These are phyloP conservation scores for Epichloe scottii DNA, from an alignment of 2,329 filamentous ascomycete species.

Conservation along the genomic window DNA sequence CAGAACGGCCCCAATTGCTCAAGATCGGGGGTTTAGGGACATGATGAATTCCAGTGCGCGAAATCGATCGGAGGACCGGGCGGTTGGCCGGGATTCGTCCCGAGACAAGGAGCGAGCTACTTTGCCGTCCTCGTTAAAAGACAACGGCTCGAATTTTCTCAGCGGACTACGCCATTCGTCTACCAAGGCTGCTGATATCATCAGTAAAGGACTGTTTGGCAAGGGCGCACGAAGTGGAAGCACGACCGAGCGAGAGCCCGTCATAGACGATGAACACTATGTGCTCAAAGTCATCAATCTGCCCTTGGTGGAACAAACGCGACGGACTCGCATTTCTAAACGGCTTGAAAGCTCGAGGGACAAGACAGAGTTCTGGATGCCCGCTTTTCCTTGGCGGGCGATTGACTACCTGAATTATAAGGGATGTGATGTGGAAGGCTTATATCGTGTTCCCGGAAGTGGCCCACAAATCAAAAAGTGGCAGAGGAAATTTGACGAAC, in stretches of 20 bases:
- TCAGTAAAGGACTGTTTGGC: slow-evolving; percentile 72
- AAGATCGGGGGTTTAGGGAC: slow-evolving; percentile 55
- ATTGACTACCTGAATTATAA: slow-evolving; percentile 96
- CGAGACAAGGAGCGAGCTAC: slow-evolving; percentile 36
- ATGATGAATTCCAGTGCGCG: slow-evolving; percentile 53
- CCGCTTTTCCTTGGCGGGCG: slow-evolving; percentile 83
- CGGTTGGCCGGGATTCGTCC: slow-evolving; percentile 30
- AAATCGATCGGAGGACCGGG: slow-evolving; percentile 63
- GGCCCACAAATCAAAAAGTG: slow-evolving; percentile 85
- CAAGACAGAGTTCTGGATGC: slow-evolving; percentile 99
- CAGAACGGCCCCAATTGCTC: slow-evolving; percentile 50
- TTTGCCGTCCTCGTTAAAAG: slow-evolving; percentile 43
- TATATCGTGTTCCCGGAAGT: slow-evolving; percentile 87
- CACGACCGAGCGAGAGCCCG: slow-evolving; percentile 49
- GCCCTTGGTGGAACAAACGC: slow-evolving; percentile 76
- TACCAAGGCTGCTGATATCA: slow-evolving; percentile 64
- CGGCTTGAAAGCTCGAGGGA: slow-evolving; percentile 76
- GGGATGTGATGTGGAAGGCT: slow-evolving; percentile 81
- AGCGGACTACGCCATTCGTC: slow-evolving; percentile 62
- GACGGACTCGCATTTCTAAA: slow-evolving; percentile 84
- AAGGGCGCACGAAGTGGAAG: slow-evolving; percentile 64
- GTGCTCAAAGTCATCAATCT: slow-evolving; percentile 74
- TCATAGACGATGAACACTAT: slow-evolving; percentile 72
- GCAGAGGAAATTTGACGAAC: slow-evolving; percentile 81
- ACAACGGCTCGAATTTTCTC: slow-evolving; percentile 53